Evolutionary conservation across 768 basidiomycete genomes (phyloP), one percentile per base, ranked within the genome.

Genomic region (Russula emetica): DNA sequence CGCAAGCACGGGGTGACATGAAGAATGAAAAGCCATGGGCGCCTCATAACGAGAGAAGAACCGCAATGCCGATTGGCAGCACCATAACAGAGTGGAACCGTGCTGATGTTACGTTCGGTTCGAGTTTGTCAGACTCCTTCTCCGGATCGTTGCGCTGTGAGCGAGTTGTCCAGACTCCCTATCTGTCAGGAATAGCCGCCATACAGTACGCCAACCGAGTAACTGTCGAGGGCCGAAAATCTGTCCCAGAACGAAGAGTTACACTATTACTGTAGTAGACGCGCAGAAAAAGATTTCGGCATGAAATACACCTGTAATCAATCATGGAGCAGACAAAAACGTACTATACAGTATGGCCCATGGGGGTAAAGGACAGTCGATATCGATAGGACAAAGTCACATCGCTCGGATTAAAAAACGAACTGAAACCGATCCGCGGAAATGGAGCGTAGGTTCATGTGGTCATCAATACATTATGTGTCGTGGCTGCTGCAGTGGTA

Each of bases 401-500:
- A 44, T 44, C 20, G 8, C 42, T 44, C 16, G 40, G 40, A 20
- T 42, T 8, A 18, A 38, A 38, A 38, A 16, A 0, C 38, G 5
- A 44, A 44, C 40, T 44, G 20, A 20, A 20, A 44, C 42, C 7
- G 8, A 44, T 20, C 18, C 42, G 38, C 38, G 38, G 38, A 38
- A 38, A 38, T 38, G 38, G 20, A 44, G 42, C 7, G 20, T 44
- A 9, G 0, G 42, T 20, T 44, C 42, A 44, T 8, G 42, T 44
- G 42, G 42, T 44, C 20, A 44, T 38, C 38, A 38, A 38, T 16
- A 38, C 38, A 38, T 16, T 38, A 38, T 38, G 14, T 5, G 38
- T 38, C 51, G 59, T 53, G 20, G 51, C 30, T 65, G 60, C 14
- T 57, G 64, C 24, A 45, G 38, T 13, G 40, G 14, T 1, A 32